These are phyloP conservation scores for Aspergillus puulaauensis DNA, from an alignment of 2,329 filamentous ascomycete genomes.

Conservation along the genomic window DNA sequence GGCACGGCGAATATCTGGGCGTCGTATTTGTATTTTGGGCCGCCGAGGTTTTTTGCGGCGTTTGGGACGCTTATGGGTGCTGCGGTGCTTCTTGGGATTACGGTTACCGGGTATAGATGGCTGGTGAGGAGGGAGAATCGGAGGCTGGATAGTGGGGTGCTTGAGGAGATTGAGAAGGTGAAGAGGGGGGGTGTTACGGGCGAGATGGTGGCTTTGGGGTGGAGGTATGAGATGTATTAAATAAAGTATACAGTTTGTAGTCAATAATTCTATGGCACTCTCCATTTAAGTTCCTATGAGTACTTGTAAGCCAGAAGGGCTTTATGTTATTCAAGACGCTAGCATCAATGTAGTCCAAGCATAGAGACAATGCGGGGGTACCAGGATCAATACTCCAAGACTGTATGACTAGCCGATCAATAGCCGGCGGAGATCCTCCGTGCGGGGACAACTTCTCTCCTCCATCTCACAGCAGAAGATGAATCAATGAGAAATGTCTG, in stretches of 20 bases:
- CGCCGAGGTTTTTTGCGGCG: slow-evolving; percentile 41
- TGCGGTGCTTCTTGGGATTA: slow-evolving; percentile 28
- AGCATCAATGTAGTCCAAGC: too few species aligned
- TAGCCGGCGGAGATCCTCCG: not conserved
- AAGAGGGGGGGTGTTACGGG: slow-evolving; percentile 45
- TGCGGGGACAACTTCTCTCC: not conserved
- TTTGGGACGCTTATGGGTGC: slow-evolving; percentile 39
- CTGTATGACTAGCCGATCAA: not conserved
- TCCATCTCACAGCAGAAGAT: not conserved
- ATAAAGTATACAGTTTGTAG: too few species aligned
- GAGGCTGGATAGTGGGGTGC: slow-evolving; percentile 40
- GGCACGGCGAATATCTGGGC: slow-evolving; percentile 28
- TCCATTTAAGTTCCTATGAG: too few species aligned
- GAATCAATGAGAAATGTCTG: not conserved
- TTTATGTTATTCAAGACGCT: too few species aligned
- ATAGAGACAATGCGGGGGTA: too few species aligned
- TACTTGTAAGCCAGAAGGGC: too few species aligned
- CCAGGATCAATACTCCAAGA: too few species aligned
- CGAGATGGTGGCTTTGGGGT: slow-evolving; percentile 44
- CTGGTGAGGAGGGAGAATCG: slow-evolving; percentile 40
- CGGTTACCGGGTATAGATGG: slow-evolving; percentile 41
- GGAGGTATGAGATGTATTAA: slow-evolving; percentile 48
- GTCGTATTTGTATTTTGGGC: slow-evolving; percentile 22
- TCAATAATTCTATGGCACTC: too few species aligned
- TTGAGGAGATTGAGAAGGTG: slow-evolving; percentile 38